These are phyloP conservation scores for Gynochthodes officinalis DNA, from an alignment of 257 asterid species.

Conservation along the genomic window DNA sequence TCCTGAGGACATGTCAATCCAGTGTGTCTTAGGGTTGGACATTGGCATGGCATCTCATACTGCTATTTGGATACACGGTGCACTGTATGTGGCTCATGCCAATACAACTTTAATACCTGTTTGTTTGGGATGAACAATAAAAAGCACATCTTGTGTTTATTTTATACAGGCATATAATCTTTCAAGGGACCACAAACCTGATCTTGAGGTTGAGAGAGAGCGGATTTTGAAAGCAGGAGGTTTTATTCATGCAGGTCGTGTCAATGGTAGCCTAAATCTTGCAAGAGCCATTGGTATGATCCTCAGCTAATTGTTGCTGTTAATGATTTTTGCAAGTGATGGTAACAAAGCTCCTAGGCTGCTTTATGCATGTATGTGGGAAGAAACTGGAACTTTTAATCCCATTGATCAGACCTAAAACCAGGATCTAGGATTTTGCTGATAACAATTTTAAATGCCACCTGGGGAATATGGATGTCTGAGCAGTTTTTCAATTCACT, in stretches of 20 bases:
- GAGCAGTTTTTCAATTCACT: conserved; percentile 13
- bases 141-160: conserved; percentile 5
- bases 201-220: conserved; percentile 86
- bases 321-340: not conserved
- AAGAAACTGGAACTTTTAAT: not conserved
- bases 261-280: conserved; percentile 90
- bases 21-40: not conserved
- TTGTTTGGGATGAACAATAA: not conserved
- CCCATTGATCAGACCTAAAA: not conserved
- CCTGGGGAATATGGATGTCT: not conserved
- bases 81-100: not conserved
- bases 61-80: not conserved
- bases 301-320: conserved; percentile 3
- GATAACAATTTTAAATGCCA: not conserved
- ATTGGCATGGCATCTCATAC: not conserved
- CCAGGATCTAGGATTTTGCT: not conserved
- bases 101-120: not conserved
- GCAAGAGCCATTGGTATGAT: conserved; percentile 86
- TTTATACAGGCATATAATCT: conserved; percentile 78
- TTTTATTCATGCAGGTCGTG: conserved; percentile 92
- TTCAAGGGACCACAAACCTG: conserved; percentile 97
- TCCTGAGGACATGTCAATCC: not conserved
- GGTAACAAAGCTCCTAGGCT: not conserved
- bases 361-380: not conserved
- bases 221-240: conserved; percentile 93